Conservation (phyloP, 2,329 filamentous ascomycete species). For the Pyricularia sp. region DNA sequence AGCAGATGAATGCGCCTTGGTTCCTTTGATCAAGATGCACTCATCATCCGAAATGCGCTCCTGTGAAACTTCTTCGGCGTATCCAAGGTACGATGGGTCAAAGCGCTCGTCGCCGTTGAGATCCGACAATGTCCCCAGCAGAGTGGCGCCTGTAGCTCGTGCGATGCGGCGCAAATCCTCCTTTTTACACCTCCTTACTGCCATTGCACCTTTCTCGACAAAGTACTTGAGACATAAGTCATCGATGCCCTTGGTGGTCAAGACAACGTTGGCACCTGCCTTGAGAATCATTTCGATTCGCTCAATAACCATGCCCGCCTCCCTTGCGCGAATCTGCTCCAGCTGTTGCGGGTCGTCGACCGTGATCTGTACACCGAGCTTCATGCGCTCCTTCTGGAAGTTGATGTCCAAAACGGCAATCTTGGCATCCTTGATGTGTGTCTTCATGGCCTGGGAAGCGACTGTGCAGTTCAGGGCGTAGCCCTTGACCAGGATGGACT, state of each 20-base stretch:
- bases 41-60: constrained; percentile 98
- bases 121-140: constrained; percentile 88
- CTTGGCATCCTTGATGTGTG: constrained; percentile 81
- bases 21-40: constrained; percentile 92
- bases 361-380: constrained; percentile 95
- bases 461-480: constrained; percentile 98
- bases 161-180: constrained; percentile 93
- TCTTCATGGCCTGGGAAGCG: constrained; percentile 95
- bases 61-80: constrained; percentile 93
- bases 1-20: constrained; percentile 84
- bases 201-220: constrained; percentile 90
- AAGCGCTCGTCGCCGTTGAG: constrained; percentile 97
- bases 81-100: constrained; percentile 75
- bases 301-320: constrained; percentile 86
- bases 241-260: constrained; percentile 98
- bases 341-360: constrained; percentile 95
- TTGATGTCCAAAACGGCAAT: constrained; percentile 98
- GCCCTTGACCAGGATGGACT: constrained; percentile 85
- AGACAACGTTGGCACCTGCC: constrained; percentile 85
- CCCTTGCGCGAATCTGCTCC: constrained; percentile 89
- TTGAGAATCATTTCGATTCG: constrained; percentile 96
- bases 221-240: constrained; percentile 91
- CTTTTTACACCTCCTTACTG: constrained; percentile 93
- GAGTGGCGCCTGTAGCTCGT: constrained; percentile 84
- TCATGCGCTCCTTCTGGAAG: constrained; percentile 97